These are phyloP conservation scores for Epichloe amarillans DNA, from an alignment of 2,329 filamentous ascomycete species.

Conservation along the genomic window DNA sequence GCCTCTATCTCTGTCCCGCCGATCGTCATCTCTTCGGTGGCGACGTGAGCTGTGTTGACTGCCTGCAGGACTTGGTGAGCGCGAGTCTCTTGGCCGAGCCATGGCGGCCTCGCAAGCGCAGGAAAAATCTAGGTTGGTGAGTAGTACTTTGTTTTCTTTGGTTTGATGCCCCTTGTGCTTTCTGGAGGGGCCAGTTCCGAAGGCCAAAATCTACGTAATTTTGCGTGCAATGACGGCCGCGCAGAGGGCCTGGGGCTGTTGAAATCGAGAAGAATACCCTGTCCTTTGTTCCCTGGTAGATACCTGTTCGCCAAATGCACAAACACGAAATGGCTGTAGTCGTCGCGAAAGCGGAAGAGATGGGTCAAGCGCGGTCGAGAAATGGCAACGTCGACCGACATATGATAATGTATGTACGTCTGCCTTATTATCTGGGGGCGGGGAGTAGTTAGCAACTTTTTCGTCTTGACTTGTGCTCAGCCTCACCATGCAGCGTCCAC, in stretches of 20 bases:
- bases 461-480: neutral
- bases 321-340: too few species aligned
- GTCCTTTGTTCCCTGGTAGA: too few species aligned
- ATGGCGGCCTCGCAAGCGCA: constrained; percentile 33
- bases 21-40: constrained; percentile 47
- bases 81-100: constrained; percentile 53
- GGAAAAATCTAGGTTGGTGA: constrained; percentile 26
- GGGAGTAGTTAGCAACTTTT: neutral
- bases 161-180: neutral
- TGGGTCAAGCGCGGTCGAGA: neutral
- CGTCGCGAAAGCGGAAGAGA: neutral
- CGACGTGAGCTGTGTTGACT: constrained; percentile 64
- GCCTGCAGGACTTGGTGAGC: constrained; percentile 92
- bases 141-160: constrained; percentile 21
- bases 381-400: neutral
- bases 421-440: neutral
- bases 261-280: neutral
- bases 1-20: constrained; percentile 39
- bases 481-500: neutral
- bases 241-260: neutral
- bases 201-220: neutral
- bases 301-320: too few species aligned
- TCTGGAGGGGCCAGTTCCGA: neutral
- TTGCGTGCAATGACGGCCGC: neutral
- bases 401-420: neutral